Conservation (phyloP, 805 yeast genomes). For the Starmerella khaoyaiensis region DNA sequence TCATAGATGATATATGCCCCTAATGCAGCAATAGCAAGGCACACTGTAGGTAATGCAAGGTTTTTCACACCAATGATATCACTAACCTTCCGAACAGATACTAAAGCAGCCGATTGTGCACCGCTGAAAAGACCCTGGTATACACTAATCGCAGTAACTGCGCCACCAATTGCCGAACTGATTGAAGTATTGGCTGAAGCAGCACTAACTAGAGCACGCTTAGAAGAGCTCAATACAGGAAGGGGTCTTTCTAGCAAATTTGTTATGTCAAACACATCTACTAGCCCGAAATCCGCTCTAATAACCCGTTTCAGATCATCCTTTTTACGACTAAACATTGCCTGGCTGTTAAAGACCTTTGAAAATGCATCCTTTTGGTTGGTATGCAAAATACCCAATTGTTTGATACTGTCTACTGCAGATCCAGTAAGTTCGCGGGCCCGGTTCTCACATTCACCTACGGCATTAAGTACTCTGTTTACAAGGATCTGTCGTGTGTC, state of each 20-base stretch:
- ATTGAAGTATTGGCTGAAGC: constrained; percentile 11
- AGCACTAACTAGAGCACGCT: constrained; percentile 14
- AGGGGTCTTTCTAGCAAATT: constrained; percentile 25
- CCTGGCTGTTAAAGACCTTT: constrained; percentile 41
- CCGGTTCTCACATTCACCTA: constrained; percentile 48
- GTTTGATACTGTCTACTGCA: constrained; percentile 50
- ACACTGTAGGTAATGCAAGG: constrained; percentile 41
- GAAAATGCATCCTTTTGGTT: constrained; percentile 25
- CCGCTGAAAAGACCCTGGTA: constrained; percentile 18
- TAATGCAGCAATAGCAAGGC: constrained; percentile 41
- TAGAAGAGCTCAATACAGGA: constrained; percentile 18
- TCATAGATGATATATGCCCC: constrained; percentile 58
- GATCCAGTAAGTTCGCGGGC: constrained; percentile 50
- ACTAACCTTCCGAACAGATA: constrained; percentile 33
- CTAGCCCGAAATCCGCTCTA: constrained; percentile 43
- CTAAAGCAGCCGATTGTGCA: constrained; percentile 19
- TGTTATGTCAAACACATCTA: constrained; percentile 74
- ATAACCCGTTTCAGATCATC: constrained; percentile 51
- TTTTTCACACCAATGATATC: constrained; percentile 36
- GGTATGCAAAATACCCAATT: constrained; percentile 43
- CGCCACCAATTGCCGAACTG: constrained; percentile 16
- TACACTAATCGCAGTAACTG: constrained; percentile 18
- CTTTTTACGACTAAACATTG: constrained; percentile 69
- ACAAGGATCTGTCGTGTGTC: constrained; percentile 58
- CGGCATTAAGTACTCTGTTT: constrained; percentile 49